phyloP scores from a whole-genome alignment of 352 stramenopile species.

The Phytophthora citricola region DNA sequence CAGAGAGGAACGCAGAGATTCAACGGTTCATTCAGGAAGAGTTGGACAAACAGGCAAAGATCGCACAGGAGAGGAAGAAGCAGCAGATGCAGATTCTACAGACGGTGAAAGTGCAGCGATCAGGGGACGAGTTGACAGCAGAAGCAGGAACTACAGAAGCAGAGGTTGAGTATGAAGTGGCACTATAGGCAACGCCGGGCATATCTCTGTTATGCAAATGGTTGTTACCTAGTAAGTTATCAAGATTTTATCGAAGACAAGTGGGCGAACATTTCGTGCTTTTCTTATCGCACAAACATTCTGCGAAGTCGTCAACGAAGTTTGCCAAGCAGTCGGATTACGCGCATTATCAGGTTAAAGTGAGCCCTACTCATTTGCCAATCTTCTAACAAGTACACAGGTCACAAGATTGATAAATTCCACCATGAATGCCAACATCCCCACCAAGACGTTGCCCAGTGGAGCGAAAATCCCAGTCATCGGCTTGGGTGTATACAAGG shows the following conservation, averaged over 20 bases:
- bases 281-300: background rate
- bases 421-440: slow-evolving; percentile 6
- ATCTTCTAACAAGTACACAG: background rate
- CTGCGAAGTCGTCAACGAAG: no score
- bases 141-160: background rate
- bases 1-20: slow-evolving; percentile 25
- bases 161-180: slow-evolving; percentile 18
- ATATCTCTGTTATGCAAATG: no score
- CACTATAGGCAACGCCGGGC: background rate
- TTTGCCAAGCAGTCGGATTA: no score
- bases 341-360: no score
- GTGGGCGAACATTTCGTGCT: background rate
- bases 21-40: slow-evolving; percentile 35
- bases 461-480: slow-evolving; percentile 48
- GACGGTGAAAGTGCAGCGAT: background rate
- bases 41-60: slow-evolving; percentile 26
- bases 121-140: background rate
- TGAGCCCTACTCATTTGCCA: background rate
- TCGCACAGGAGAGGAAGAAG: slow-evolving; percentile 21
- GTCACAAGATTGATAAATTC: background rate
- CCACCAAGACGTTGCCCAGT: slow-evolving; percentile 46
- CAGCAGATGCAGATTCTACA: slow-evolving; percentile 7
- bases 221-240: background rate
- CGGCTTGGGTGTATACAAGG: slow-evolving; percentile 63
- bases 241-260: background rate